Base-by-base conservation (phyloP, 208 protist genomes). In the Crithidia sp. region DNA sequence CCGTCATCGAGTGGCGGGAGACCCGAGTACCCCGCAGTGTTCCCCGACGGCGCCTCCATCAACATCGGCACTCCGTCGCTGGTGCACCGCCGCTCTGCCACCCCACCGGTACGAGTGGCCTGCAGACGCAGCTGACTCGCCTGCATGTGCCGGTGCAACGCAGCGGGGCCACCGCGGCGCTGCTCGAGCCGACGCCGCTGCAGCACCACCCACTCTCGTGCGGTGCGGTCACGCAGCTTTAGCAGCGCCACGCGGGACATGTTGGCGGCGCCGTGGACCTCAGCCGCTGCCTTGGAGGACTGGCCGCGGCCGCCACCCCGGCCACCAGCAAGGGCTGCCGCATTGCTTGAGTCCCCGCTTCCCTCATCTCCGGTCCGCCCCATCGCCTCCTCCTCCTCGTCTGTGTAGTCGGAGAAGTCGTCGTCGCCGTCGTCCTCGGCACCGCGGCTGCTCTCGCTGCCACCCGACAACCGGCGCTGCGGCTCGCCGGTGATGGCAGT, bases 151-250 rank as follows among this genome's bases (percentile, higher is more conserved):
- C 74, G 45, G 39, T 79, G 61, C 17, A 86, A 73, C 50, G 69
- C 68, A 4, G 69, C 59, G 8, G 59, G 60, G 5, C 69, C 74
- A 12, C 19, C 60, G 17, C 54, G 54, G 7, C 67, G 65, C 47
- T 76, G 64, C 45, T 78, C 82, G 28, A 83, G 62, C 16, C 76
- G 71, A 5, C 71, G 57, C 16, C 71, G 76, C 69, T 86, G 82
- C 67, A 83, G 65, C 43, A 47, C 67, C 14, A 78, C 63, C 82
- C 69, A 81, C 50, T 68, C 67, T 58, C 75, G 72, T 19, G 82
- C 77, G 0, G 65, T 73, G 8, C 65, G 69, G 10, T 79, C 76
- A 14, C 67, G 76, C 61, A 78, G 59, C 54, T 71, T 81, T 45
- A 67, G 57, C 2, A 78, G 66, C 13, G 58, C 59, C 17, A 62